Base-by-base conservation (phyloP, 192 early-diverging fungal genomes). In the Rhizoclosmatium globosum region DNA sequence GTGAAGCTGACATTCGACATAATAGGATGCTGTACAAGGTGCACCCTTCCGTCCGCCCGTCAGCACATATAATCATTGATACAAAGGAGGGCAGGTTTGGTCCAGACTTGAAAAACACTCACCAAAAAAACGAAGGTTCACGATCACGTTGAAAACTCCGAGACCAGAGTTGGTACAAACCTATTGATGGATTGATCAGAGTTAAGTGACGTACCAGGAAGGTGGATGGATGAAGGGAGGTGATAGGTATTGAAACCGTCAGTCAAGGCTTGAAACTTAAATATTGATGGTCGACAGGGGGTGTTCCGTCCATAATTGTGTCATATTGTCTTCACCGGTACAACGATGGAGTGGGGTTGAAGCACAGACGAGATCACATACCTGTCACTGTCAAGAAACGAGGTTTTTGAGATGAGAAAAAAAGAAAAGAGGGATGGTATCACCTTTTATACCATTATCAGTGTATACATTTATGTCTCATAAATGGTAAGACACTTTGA, bases 1-100 rank as follows among this genome's bases (percentile, higher is more conserved):
- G 70, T 71, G 31, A 71, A 71, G 70, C 53, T 71, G 70, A 71
- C 70, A 71, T 71, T 71, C 70, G 70, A 71, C 70, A 71, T 39
- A 31, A 56, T n/a, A 56, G 38, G 9, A 31, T 57, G 70, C 70
- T 56, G 50, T 56, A 48, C 46, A 46, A 56, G 50, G 31, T 57
- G 70, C 70, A 71, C 50, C 9, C 47, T 71, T 71, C 70, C 70
- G 70, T 71, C 70, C 70, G 70, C 70, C 70, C 70, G 70, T 71
- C 70, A 71, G 53, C 70, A 71, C 70, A 47, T 39, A 56, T 71
- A 45, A 57, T 71, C 70, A 71, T 71, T 56, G 70, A 71, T 23
- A 4, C 3, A 31, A 11, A 1, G 67, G 7, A 68, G 15, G 67
- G 15, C 38, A 23, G 67, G 47, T 15, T n/a, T 13, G 17, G 19